Base-by-base conservation (phyloP, 2,329 filamentous ascomycete species). In the Beauveria sp. region DNA sequence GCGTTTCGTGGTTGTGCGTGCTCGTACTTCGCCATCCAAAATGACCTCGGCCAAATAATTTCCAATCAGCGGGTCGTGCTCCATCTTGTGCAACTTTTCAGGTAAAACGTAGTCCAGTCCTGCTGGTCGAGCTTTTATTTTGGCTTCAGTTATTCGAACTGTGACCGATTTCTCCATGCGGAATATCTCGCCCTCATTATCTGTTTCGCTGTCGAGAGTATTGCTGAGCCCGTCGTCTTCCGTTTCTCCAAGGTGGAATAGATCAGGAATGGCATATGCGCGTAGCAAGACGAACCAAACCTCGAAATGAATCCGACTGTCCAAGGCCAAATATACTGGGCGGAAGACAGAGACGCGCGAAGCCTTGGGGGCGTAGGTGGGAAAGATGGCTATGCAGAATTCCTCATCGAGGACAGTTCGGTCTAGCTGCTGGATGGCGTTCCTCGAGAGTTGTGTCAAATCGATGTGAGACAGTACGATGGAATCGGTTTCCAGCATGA, bases 201-300 rank as follows among this genome's bases (percentile, higher is more conserved):
- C 76, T 5, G 73, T 70, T 54, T 77, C 73, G 14, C 73, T 62
- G 5, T 76, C 67, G 2, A 69, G 66, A 18, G 76, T 67, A 62
- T 80, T 80, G 18, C 72, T 72, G 3, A 82, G 71, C 20, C 77
- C 74, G 4, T 76, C 74, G 30, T 72, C 72, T 18, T 75, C 74
- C 14, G 76, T 69, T 10, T 77, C 67, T 46, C 84, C 79, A 18
- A 85, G 70, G 2, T 87, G 90, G 70, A 96, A 97, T 14, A 97
- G 80, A 67, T 97, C 92, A 0, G 94, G 93, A 51, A 96, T 87
- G 0, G 93, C 91, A 72, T 97, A 97, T 0, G 93, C 92, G 64
- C 93, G 85, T 34, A 99, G 74, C 10, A 99, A 78, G 7, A 96
- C 92, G 68, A 96, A 93, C 94, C 94, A 99, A 14, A 97, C 94